phyloP scores from a whole-genome alignment of 768 basidiomycete genomes.

The Mycena vulgaris region DNA sequence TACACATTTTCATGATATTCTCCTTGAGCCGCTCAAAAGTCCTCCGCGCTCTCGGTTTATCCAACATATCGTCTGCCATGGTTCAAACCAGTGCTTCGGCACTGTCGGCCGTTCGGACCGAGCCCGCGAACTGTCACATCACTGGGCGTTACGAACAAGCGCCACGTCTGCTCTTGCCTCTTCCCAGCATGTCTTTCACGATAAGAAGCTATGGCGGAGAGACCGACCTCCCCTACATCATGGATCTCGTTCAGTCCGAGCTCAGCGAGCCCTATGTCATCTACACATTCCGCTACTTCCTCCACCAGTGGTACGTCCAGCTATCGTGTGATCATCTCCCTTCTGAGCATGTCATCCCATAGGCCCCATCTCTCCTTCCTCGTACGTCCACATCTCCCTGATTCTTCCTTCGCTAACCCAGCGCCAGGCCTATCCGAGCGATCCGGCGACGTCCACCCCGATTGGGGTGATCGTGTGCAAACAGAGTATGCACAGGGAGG shows the following conservation, averaged over 20 bases:
- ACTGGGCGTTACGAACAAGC: not conserved
- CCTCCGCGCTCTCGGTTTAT: too few relatives aligned
- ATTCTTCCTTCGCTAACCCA: constrained; percentile 13
- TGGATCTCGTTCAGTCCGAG: constrained; percentile 38
- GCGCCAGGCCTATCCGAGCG: constrained; percentile 71
- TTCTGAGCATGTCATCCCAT: constrained; percentile 48
- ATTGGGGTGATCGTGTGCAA: constrained; percentile 98
- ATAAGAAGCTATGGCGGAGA: constrained; percentile 34
- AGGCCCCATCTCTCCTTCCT: constrained; percentile 35
- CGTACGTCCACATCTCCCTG: constrained; percentile 81
- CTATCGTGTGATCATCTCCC: constrained; percentile 9
- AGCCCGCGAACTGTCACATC: too few relatives aligned
- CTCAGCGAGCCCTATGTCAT: constrained; percentile 82
- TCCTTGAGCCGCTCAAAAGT: too few relatives aligned
- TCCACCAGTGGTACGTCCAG: constrained; percentile 89
- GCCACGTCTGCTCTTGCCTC: constrained; percentile 25
- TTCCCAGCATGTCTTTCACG: constrained; percentile 22
- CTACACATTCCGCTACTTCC: constrained; percentile 97
- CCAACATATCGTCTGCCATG: too few relatives aligned
- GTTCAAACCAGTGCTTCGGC: too few relatives aligned
- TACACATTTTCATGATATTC: too few relatives aligned
- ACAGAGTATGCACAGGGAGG: constrained; percentile 88
- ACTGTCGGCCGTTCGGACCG: too few relatives aligned
- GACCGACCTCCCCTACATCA: constrained; percentile 34
- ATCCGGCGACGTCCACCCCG: constrained; percentile 62